Percentiles rank a stretch among this genome's conserved stretches.
Conservation (phyloP, 306 rosid genomes). For the Quercus gilva region DNA sequence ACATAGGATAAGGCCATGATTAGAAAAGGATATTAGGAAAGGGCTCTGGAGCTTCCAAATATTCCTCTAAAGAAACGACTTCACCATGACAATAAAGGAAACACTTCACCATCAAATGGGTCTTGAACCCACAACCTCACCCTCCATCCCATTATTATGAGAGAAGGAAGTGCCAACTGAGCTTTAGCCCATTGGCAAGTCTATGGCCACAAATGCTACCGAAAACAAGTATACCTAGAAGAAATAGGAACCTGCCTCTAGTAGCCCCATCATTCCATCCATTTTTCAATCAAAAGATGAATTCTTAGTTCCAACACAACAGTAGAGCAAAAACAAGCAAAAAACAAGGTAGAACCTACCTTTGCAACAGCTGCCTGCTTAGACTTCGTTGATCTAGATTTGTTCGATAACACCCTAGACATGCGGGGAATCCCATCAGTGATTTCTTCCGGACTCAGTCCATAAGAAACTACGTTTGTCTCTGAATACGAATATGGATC, state of each 20-base stretch:
- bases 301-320: background rate
- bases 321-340: background rate
- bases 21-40: background rate
- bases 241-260: background rate
- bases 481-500: constrained; percentile 64
- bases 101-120: background rate
- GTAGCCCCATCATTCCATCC: background rate
- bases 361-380: constrained; percentile 74
- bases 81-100: background rate
- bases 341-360: constrained; percentile 39
- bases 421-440: constrained; percentile 89
- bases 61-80: background rate
- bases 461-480: constrained; percentile 45
- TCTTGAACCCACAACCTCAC: too few relatives aligned
- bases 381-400: constrained; percentile 71
- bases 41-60: background rate
- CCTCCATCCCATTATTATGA: too few relatives aligned
- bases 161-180: too few relatives aligned
- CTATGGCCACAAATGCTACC: constrained; percentile 2
- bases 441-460: constrained; percentile 51
- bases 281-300: background rate
- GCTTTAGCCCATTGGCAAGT: too few relatives aligned
- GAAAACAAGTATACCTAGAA: background rate
- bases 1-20: background rate
- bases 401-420: constrained; percentile 64